Conservation (phyloP, 202 grass and related monocot genomes). For the Musa balbisiana region DNA sequence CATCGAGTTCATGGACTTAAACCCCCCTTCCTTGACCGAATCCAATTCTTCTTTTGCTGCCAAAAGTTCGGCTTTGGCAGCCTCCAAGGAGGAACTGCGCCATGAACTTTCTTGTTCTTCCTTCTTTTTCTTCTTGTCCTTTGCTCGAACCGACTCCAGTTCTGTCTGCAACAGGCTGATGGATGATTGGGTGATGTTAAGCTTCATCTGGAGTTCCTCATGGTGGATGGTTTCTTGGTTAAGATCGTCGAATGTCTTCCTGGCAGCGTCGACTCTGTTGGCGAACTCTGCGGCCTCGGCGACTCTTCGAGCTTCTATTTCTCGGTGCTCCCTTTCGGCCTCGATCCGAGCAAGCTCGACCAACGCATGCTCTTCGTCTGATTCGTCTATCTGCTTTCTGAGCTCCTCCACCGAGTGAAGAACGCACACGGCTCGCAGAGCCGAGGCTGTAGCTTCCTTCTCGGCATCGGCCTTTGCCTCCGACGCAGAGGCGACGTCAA, state of each 20-base stretch:
- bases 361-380: slow-evolving; percentile 83
- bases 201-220: slow-evolving; percentile 48
- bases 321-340: slow-evolving; percentile 68
- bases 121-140: slow-evolving; percentile 36
- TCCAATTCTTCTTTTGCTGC: slow-evolving; percentile 55
- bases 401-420: slow-evolving; percentile 45
- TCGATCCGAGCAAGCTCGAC: slow-evolving; percentile 93
- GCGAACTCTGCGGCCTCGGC: slow-evolving; percentile 40
- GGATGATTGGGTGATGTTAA: slow-evolving; percentile 45
- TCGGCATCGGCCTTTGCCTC: slow-evolving; percentile 65
- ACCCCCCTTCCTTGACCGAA: slow-evolving; percentile 46
- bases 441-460: slow-evolving; percentile 53
- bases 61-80: slow-evolving; percentile 35
- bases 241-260: slow-evolving; percentile 33
- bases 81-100: slow-evolving; percentile 23
- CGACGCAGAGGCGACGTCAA: slow-evolving; percentile 35
- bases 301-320: slow-evolving; percentile 49
- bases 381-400: slow-evolving; percentile 50
- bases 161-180: slow-evolving; percentile 61
- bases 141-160: slow-evolving; percentile 65
- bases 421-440: slow-evolving; percentile 34
- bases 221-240: slow-evolving; percentile 23
- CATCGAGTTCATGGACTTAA: slow-evolving; percentile 85
- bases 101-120: neutral
- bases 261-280: slow-evolving; percentile 36